Evolutionary conservation across 1,284 basidiomycete species (phyloP).

Genomic region (Agaricales sp.): DNA sequence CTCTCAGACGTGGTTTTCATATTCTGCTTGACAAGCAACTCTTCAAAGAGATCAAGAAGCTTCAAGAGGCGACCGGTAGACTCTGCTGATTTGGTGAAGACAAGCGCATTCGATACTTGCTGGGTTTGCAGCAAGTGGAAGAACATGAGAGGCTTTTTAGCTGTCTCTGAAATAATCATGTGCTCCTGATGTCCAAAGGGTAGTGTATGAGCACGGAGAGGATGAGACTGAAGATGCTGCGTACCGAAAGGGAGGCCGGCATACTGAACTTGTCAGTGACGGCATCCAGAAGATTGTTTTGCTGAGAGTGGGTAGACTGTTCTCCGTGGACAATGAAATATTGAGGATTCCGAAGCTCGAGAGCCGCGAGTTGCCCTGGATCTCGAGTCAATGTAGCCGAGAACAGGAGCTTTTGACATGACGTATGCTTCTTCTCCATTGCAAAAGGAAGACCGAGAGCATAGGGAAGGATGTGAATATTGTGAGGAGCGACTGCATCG

Average conservation of each 20-base stretch:
- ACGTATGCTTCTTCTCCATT: constrained; percentile 43
- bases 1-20: constrained; percentile 16
- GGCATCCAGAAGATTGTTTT: constrained; percentile 33
- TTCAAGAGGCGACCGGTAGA: constrained; percentile 77
- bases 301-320: constrained; percentile 25
- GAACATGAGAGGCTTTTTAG: constrained; percentile 83
- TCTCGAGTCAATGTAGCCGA: constrained; percentile 94
- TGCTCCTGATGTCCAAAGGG: constrained; percentile 52
- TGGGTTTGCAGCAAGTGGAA: constrained; percentile 73
- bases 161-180: constrained; percentile 74
- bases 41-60: constrained; percentile 79
- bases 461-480: constrained; percentile 34
- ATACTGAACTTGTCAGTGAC: constrained; percentile 75
- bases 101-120: constrained; percentile 62
- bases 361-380: constrained; percentile 82
- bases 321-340: constrained; percentile 77
- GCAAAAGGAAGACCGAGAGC: constrained; percentile 34
- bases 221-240: constrained; percentile 13
- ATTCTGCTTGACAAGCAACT: constrained; percentile 24
- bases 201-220: not conserved
- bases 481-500: constrained; percentile 53
- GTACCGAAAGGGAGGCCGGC: constrained; percentile 65
- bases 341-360: constrained; percentile 73
- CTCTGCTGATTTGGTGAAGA: constrained; percentile 96
- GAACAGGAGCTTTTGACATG: constrained; percentile 94